Evolutionary conservation across 495 filamentous ascomycete species (phyloP), one percentile per base, ranked within the genome.

Genomic region (Cryomyces antarcticus): DNA sequence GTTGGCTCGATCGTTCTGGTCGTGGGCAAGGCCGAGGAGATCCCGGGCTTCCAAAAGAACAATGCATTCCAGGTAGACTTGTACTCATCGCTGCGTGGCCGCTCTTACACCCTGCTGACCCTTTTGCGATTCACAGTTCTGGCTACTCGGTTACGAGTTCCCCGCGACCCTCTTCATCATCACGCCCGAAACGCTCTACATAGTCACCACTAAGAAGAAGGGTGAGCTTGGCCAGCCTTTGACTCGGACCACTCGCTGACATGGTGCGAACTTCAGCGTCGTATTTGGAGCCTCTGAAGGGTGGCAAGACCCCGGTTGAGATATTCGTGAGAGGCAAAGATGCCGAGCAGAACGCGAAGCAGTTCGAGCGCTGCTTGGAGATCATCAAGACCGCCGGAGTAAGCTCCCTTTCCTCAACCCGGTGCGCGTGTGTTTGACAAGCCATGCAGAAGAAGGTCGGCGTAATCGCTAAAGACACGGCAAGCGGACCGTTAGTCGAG

Each of bases 111-210:
- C 35, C 9, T 48, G 41, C 52, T 62, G 41, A 58, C 41, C 31
- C 30, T 42, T 48, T 46, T 31, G 27, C 42, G 30, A 36, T 45
- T 4, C 48, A 35, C 63, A 97, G 85, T 93, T 95, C 64, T 99
- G 89, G 89, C 70, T 99, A 39, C 72, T 99, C 46, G 89, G 89
- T 49, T 99, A 96, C 68, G 89, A 99, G 57, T 99, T 99, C 53
- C 89, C 89, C 37, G 84, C 89, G 10, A 96, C 89, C 0, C 68
- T 96, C 35, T 79, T 99, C 61, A 68, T 99, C 37, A 70, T 96
- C 52, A 95, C 92, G 7, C 72, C 75, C 41, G 92, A 96, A 42
- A 70, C 72, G 42, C 64, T 96, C 48, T 88, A 85, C 58, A 75
- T 95, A 41, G 77, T 96, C 43, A 96, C 92, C 2, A 96, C 89